Evolutionary conservation across 1,284 basidiomycete species (phyloP).

Genomic region (Puccinia novopanici): DNA sequence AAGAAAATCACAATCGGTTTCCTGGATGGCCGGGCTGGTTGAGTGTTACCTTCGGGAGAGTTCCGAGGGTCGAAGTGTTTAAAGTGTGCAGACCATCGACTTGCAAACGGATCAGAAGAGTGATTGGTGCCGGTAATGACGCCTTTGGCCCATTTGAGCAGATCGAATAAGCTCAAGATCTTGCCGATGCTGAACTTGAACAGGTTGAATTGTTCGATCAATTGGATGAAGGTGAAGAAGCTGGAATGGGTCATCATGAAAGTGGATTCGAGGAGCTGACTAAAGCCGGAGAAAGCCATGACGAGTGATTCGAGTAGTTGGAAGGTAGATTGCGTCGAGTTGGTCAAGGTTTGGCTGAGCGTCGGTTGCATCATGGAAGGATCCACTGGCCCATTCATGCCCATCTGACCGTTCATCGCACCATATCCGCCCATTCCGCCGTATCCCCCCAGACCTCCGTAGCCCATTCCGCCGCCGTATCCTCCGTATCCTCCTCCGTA

Average conservation of each 20-base stretch:
- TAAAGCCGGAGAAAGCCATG: slow-evolving; percentile 90
- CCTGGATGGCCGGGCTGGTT: slow-evolving; percentile 61
- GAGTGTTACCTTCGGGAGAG: slow-evolving; percentile 20
- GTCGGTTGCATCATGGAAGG: slow-evolving; percentile 62
- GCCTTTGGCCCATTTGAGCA: slow-evolving; percentile 52
- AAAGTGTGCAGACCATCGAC: slow-evolving; percentile 56
- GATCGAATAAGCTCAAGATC: slow-evolving; percentile 84
- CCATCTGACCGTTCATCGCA: slow-evolving; percentile 59
- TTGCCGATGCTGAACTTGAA: slow-evolving; percentile 89
- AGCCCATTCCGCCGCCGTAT: slow-evolving; percentile 61
- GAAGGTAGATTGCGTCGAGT: slow-evolving; percentile 88
- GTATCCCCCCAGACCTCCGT: slow-evolving; percentile 62
- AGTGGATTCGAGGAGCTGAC: slow-evolving; percentile 96
- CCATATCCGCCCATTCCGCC: slow-evolving; percentile 58
- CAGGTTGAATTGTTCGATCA: slow-evolving; percentile 90
- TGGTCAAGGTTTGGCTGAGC: slow-evolving; percentile 82
- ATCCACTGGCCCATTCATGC: slow-evolving; percentile 58
- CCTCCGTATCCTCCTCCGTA: slow-evolving; percentile 60
- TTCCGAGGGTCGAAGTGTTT: slow-evolving; percentile 55
- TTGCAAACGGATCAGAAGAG: slow-evolving; percentile 51
- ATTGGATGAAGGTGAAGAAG: slow-evolving; percentile 98
- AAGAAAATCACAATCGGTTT: slow-evolving; percentile 94
- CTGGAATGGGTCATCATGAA: slow-evolving; percentile 98
- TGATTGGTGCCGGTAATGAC: slow-evolving; percentile 54
- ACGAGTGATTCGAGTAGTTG: slow-evolving; percentile 90